Base-by-base conservation (phyloP, 306 rosid genomes). In the Coriaria nepalensis region DNA sequence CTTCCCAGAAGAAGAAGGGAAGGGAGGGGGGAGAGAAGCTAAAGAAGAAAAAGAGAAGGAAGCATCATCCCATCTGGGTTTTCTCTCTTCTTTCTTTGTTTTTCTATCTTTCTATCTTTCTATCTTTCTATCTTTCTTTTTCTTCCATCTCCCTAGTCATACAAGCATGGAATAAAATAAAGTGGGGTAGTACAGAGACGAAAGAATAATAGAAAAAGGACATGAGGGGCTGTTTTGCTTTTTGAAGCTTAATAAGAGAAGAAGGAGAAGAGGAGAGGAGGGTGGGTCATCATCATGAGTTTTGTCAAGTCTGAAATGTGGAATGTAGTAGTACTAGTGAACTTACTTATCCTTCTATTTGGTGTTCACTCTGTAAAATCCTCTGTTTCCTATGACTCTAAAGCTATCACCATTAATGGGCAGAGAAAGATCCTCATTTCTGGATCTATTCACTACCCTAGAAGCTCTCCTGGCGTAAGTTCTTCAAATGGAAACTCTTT, bases 361-460 rank as follows among this genome's bases (percentile, higher is more conserved):
- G 68, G 47, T 15, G 55, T 65, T 50, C 47, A 40, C 67, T 48
- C 80, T 55, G 70, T 54, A 45, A 29, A 41, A 61, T 83, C 96
- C 46, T 79, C 93, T 52, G 96, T 86, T 10, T 74, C 88, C 2
- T 86, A 86, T 61, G 96, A 86, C 62, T 62, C 57, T 6, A 81
- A 59, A 37, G 82, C 96, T 55, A 79, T 86, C 56, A 61, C 68
- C 71, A 74, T 86, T 46, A 86, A 81, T 74, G 96, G 96, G 53
- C 86, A 74, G 54, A 76, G 93, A 61, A 78, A 66, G 62, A 81
- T 86, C 54, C 81, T 86, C 5, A 73, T 86, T 43, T 86, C 96
- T 74, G 96, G 96, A 41, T 86, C 96, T 68, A 76, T 86, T 74
- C 96, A 86, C 74, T 86, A 86, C 63, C 93, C 96, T 35, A 86